Evolutionary conservation across 176 grass and related monocot genomes (phyloP).

Genomic region (Avena sativa): DNA sequence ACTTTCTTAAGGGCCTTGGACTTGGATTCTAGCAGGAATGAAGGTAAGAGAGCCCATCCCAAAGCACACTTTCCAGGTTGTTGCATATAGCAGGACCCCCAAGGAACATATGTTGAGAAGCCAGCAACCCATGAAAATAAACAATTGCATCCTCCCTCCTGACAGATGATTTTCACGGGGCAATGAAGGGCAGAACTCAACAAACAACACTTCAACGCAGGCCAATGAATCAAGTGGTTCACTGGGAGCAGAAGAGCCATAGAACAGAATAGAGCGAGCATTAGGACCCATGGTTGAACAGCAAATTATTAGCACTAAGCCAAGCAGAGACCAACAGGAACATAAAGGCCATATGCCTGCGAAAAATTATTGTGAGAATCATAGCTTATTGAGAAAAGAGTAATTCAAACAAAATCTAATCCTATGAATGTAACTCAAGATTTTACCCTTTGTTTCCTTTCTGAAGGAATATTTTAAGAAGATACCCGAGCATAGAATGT

Average conservation of each 20-base stretch:
- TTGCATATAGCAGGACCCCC: not conserved
- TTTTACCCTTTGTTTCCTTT: slow-evolving; percentile 39
- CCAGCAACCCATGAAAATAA: slow-evolving; percentile 17
- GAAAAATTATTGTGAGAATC: slow-evolving; percentile 47
- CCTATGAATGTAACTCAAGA: slow-evolving; percentile 33
- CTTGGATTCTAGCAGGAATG: slow-evolving; percentile 11
- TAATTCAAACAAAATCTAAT: slow-evolving; percentile 11
- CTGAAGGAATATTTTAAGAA: slow-evolving; percentile 17
- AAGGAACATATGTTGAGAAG: slow-evolving; percentile 1
- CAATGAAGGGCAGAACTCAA: not conserved
- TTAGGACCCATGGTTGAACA: slow-evolving; percentile 38
- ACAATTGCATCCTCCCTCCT: not conserved
- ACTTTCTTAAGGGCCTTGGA: not conserved
- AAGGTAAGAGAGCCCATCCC: slow-evolving; percentile 23
- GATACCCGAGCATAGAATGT: not conserved
- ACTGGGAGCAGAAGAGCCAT: not conserved
- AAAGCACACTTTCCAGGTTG: not conserved
- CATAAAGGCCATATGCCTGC: slow-evolving; percentile 55
- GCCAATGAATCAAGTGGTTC: not conserved
- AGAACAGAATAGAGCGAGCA: slow-evolving; percentile 9
- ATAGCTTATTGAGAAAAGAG: slow-evolving; percentile 10
- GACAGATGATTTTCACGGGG: not conserved
- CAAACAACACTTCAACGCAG: not conserved
- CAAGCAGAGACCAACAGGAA: slow-evolving; percentile 39
- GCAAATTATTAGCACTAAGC: slow-evolving; percentile 41